Conservation (phyloP, 2,329 filamentous ascomycete genomes). For the Colletotrichum sp. region DNA sequence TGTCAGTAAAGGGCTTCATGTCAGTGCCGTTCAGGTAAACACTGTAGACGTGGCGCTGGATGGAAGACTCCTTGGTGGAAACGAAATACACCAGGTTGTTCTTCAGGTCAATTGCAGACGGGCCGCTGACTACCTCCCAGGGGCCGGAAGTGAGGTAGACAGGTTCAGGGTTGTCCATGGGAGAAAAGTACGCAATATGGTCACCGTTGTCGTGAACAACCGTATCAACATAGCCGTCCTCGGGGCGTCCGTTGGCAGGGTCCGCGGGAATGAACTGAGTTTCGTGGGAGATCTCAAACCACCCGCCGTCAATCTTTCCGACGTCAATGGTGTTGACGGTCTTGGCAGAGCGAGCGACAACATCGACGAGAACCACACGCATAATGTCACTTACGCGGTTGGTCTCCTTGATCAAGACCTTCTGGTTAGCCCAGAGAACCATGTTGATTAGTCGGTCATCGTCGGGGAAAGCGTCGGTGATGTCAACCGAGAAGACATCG, state of each 20-base stretch:
- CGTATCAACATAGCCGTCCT: slow-evolving; percentile 94
- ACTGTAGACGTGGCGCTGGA: slow-evolving; percentile 89
- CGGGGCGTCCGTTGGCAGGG: slow-evolving; percentile 71
- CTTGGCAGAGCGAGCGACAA: slow-evolving; percentile 73
- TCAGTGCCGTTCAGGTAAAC: slow-evolving; percentile 83
- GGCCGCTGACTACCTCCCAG: slow-evolving; percentile 91
- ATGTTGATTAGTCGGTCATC: slow-evolving; percentile 91
- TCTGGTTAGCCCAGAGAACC: slow-evolving; percentile 85
- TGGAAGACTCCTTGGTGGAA: slow-evolving; percentile 84
- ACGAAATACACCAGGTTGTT: slow-evolving; percentile 92
- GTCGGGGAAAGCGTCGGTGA: slow-evolving; percentile 78
- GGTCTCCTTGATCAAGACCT: slow-evolving; percentile 87
- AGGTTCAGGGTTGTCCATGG: slow-evolving; percentile 82
- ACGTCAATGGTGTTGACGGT: slow-evolving; percentile 83
- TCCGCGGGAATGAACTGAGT: slow-evolving; percentile 89
- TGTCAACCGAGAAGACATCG: slow-evolving; percentile 80
- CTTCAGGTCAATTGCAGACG: slow-evolving; percentile 82
- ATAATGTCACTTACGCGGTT: slow-evolving; percentile 94
- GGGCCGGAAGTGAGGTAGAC: slow-evolving; percentile 83
- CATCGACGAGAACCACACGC: slow-evolving; percentile 85
- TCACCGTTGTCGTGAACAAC: slow-evolving; percentile 86
- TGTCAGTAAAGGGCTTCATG: slow-evolving; percentile 76
- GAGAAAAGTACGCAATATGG: slow-evolving; percentile 92
- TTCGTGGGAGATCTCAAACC: slow-evolving; percentile 92
- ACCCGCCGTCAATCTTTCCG: slow-evolving; percentile 87